Evolutionary conservation across 106 monocot genomes (phyloP).

Genomic region (Ottelia alismoides): DNA sequence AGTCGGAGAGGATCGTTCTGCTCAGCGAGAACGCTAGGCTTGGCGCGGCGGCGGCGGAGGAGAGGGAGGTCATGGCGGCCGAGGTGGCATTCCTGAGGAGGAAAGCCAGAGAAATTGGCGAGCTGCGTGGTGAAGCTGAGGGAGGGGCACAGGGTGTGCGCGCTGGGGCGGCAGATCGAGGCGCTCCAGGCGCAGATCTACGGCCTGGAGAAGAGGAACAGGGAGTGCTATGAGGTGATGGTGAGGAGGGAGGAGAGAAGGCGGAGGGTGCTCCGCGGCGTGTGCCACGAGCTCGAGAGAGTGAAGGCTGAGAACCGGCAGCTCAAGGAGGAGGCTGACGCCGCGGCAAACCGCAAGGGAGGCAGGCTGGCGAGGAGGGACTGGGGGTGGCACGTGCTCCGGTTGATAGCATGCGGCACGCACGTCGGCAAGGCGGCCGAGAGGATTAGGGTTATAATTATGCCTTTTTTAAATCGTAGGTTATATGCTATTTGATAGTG

Average conservation of each 20-base stretch:
- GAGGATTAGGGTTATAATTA: no score
- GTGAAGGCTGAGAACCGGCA: constrained; percentile 49
- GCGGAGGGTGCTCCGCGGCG: constrained; percentile 20
- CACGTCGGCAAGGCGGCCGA: no score
- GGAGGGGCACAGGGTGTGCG: constrained; percentile 64
- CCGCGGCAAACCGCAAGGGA: no score
- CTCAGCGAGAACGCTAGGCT: constrained; percentile 78
- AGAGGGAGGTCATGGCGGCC: constrained; percentile 37
- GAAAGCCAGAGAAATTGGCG: constrained; percentile 67
- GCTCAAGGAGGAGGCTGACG: constrained; percentile 34
- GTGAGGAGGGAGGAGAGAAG: constrained; percentile 33
- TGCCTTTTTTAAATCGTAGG: no score
- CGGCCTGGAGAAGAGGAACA: constrained; percentile 54
- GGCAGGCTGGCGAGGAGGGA: no score
- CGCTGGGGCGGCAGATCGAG: constrained; percentile 66
- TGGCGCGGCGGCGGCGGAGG: constrained; percentile 40
- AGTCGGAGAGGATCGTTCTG: constrained; percentile 83
- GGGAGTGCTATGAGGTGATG: constrained; percentile 66
- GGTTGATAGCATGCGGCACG: no score
- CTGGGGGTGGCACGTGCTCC: no score
- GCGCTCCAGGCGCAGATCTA: constrained; percentile 56
- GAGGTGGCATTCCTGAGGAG: constrained; percentile 59
- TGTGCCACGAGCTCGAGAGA: constrained; percentile 40
- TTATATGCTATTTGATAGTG: no score
- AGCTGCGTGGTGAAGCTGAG: constrained; percentile 52